Evolutionary conservation across 768 basidiomycete genomes (phyloP).

Genomic region (Boletales sp.): DNA sequence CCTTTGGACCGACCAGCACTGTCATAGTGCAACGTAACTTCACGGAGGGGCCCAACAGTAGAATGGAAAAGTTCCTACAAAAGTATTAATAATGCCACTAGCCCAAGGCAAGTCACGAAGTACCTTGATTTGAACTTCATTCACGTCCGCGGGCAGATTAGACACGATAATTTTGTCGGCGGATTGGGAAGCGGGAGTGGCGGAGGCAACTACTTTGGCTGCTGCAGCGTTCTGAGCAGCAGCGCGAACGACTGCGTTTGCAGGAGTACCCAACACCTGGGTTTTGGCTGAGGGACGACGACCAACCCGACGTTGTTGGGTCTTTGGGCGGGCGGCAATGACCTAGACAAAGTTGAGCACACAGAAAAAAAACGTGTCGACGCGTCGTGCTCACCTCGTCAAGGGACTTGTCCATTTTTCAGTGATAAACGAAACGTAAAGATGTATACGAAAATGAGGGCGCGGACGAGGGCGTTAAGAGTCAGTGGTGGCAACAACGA

Average conservation of each 20-base stretch:
- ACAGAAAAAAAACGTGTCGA: not conserved
- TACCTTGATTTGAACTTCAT: slow-evolving; percentile 91
- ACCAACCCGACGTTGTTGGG: slow-evolving; percentile 36
- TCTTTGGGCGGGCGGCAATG: slow-evolving; percentile 58
- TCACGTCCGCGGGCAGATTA: slow-evolving; percentile 90
- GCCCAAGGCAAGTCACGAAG: slow-evolving; percentile 18
- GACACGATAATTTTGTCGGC: slow-evolving; percentile 95
- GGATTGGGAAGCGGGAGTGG: slow-evolving; percentile 35
- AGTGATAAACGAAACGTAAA: not conserved
- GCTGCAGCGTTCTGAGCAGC: slow-evolving; percentile 45
- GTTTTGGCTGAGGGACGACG: slow-evolving; percentile 48
- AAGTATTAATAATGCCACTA: slow-evolving; percentile 2
- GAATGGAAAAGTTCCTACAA: slow-evolving; percentile 85
- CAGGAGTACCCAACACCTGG: slow-evolving; percentile 57
- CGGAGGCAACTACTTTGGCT: slow-evolving; percentile 38
- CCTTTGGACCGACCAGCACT: slow-evolving; percentile 86
- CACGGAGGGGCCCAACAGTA: slow-evolving; percentile 84
- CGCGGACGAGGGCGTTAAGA: not conserved
- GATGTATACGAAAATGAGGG: not conserved
- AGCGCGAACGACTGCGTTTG: slow-evolving; percentile 50
- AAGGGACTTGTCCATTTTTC: slow-evolving; percentile 75
- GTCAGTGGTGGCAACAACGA: slow-evolving; percentile 22
- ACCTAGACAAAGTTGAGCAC: slow-evolving; percentile 43
- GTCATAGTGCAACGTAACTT: slow-evolving; percentile 86
- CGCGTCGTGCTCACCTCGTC: slow-evolving; percentile 59